These are phyloP conservation scores for Pulicaria dysenterica DNA, from an alignment of 129 eudicot species.

Conservation along the genomic window DNA sequence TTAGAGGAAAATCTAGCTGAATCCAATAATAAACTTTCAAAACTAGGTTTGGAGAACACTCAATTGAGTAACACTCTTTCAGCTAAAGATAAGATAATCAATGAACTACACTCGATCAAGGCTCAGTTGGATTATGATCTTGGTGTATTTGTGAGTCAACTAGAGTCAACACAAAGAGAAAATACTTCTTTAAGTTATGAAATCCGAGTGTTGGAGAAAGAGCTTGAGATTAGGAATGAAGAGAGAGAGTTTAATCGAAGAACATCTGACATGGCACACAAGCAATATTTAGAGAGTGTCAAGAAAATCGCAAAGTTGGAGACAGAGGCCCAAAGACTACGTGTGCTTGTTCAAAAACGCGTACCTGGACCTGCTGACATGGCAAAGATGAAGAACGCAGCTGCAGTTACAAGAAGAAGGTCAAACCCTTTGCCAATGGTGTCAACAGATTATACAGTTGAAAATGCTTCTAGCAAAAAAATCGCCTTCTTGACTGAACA, in stretches of 20 bases:
- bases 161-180: slow-evolving; percentile 68
- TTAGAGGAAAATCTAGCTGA: slow-evolving; percentile 61
- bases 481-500: slow-evolving; percentile 56
- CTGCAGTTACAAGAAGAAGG: slow-evolving; percentile 52
- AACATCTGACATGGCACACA: slow-evolving; percentile 68
- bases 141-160: slow-evolving; percentile 45
- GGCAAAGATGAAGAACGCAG: slow-evolving; percentile 71
- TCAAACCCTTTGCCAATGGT: slow-evolving; percentile 48
- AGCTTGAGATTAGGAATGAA: slow-evolving; percentile 87
- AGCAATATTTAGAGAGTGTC: slow-evolving; percentile 64
- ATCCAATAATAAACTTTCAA: slow-evolving; percentile 46
- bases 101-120: slow-evolving; percentile 45
- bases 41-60: slow-evolving; percentile 50
- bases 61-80: slow-evolving; percentile 57
- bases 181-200: slow-evolving; percentile 75
- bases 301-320: slow-evolving; percentile 78
- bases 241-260: slow-evolving; percentile 74
- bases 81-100: slow-evolving; percentile 58
- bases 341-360: slow-evolving; percentile 72
- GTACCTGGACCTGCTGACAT: slow-evolving; percentile 83
- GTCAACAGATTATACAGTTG: slow-evolving; percentile 46
- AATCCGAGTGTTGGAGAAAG: slow-evolving; percentile 71
- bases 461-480: slow-evolving; percentile 50
- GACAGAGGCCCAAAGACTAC: slow-evolving; percentile 76
- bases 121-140: slow-evolving; percentile 56